Conservation (phyloP, 768 basidiomycete genomes). For the Amyloporia xantha region DNA sequence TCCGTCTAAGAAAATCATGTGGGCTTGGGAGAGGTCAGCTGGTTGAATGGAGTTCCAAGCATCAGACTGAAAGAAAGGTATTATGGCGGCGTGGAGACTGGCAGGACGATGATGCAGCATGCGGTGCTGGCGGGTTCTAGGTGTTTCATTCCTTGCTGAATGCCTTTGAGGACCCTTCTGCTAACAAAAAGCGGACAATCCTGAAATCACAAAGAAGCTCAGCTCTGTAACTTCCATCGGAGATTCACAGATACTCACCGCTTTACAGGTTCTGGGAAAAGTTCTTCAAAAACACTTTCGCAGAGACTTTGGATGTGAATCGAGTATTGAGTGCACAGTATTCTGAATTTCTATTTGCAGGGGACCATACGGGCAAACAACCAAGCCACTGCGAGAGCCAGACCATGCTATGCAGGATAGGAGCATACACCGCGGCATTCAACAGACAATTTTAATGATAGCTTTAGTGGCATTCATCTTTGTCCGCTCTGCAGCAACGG, state of each 20-base stretch:
- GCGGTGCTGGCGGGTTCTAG: constrained; percentile 27
- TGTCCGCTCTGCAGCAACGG: constrained; percentile 35
- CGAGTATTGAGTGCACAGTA: constrained; percentile 31
- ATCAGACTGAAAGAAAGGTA: not conserved
- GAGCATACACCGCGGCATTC: constrained; percentile 37
- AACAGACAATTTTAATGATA: constrained; percentile 29
- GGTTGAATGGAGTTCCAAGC: no score
- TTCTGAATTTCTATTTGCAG: constrained; percentile 38
- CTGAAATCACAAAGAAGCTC: constrained; percentile 9
- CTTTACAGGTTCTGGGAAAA: constrained; percentile 35
- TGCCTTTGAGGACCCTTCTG: constrained; percentile 11
- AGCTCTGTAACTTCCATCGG: no score
- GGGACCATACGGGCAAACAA: no score
- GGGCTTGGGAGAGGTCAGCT: no score
- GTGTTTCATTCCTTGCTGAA: constrained; percentile 11
- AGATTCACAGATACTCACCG: constrained; percentile 32
- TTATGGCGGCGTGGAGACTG: no score
- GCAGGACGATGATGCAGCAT: constrained; percentile 27
- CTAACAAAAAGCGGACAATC: constrained; percentile 12
- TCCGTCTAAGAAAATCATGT: constrained; percentile 22
- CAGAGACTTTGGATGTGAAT: constrained; percentile 31
- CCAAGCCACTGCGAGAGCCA: no score
- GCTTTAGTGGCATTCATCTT: constrained; percentile 20
- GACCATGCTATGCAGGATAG: no score
- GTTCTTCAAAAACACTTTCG: constrained; percentile 25